These are phyloP conservation scores for Boletellus dicymbophilus DNA, from an alignment of 1,284 basidiomycete genomes.

Conservation along the genomic window DNA sequence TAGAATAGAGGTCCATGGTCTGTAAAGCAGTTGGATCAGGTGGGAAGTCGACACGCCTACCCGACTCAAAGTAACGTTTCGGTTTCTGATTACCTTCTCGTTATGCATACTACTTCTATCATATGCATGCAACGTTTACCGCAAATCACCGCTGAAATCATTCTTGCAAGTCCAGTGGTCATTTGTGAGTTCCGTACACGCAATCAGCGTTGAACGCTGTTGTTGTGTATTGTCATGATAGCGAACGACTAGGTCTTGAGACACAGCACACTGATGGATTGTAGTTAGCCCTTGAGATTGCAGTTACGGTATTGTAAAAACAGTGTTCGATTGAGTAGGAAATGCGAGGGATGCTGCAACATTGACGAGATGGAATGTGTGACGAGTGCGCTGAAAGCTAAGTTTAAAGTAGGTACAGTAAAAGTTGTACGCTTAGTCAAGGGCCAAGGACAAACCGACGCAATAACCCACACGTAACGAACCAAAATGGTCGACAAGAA, in stretches of 20 bases:
- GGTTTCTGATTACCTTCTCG: no score
- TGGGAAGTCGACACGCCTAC: background rate
- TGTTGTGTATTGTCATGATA: conserved; percentile 20
- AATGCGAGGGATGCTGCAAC: conserved; percentile 48
- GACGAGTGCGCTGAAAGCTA: conserved; percentile 35
- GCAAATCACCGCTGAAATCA: no score
- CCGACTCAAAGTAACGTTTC: no score
- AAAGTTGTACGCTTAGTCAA: conserved; percentile 31
- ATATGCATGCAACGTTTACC: no score
- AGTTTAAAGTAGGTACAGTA: conserved; percentile 35
- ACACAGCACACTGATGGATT: conserved; percentile 8
- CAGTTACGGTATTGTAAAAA: conserved; percentile 37
- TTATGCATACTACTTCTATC: no score
- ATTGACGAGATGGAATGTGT: conserved; percentile 45
- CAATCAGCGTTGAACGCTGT: no score
- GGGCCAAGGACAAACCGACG: conserved; percentile 30
- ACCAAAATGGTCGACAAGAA: conserved; percentile 38
- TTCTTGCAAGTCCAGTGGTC: no score
- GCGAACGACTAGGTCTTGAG: conserved; percentile 5
- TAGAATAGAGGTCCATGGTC: conserved; percentile 49
- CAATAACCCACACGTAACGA: conserved; percentile 38
- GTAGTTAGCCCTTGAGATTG: conserved; percentile 31
- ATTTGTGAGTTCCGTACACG: no score
- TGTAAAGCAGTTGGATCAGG: background rate
- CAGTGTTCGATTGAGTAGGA: conserved; percentile 42